Percentiles rank a stretch among this genome's conserved stretches.
These are phyloP conservation scores for Nakaseomyces glabratus DNA, from an alignment of 1,139 yeast genomes.

Conservation along the genomic window DNA sequence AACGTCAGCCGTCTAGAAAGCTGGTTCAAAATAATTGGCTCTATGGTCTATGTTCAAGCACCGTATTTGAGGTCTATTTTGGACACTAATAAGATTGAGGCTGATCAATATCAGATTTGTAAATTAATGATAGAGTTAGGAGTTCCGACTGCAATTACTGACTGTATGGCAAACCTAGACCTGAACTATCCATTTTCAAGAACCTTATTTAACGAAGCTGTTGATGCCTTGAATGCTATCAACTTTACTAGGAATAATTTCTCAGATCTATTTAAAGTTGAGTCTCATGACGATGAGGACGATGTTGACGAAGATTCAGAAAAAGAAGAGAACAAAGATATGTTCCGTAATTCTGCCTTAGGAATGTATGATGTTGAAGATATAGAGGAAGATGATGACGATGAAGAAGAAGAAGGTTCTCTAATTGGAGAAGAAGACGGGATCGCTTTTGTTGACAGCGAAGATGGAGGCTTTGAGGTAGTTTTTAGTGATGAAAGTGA, in stretches of 20 bases:
- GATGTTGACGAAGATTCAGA: constrained; percentile 56
- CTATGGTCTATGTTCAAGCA: constrained; percentile 39
- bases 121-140: constrained; percentile 59
- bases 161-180: constrained; percentile 54
- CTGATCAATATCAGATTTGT: constrained; percentile 54
- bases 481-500: constrained; percentile 36
- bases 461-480: constrained; percentile 35
- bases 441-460: constrained; percentile 34
- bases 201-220: constrained; percentile 46
- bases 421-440: constrained; percentile 34
- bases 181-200: constrained; percentile 62
- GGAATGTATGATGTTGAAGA: constrained; percentile 91
- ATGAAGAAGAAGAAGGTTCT: constrained; percentile 36
- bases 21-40: constrained; percentile 27
- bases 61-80: constrained; percentile 55
- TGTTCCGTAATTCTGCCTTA: constrained; percentile 76
- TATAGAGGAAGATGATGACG: constrained; percentile 54
- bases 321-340: constrained; percentile 71
- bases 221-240: constrained; percentile 53
- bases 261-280: constrained; percentile 49
- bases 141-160: constrained; percentile 49
- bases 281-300: constrained; percentile 52
- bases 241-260: constrained; percentile 54
- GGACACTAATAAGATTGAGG: constrained; percentile 42
- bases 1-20: constrained; percentile 26